Base-by-base conservation (phyloP, 768 basidiomycete genomes). In the Podaxis pistillaris region DNA sequence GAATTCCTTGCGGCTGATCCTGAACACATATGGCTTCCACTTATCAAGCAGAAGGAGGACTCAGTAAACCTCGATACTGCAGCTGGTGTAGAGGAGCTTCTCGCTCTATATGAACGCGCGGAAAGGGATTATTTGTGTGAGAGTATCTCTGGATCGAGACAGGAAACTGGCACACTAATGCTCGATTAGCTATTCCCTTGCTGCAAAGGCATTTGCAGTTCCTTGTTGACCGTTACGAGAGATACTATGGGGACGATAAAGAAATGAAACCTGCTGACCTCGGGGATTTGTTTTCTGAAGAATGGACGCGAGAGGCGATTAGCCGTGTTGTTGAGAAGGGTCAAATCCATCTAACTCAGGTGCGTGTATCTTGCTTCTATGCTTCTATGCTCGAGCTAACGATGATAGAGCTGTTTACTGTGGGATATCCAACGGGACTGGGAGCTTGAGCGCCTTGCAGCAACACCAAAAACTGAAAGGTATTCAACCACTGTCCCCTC, bases 111-210 rank as follows among this genome's bases (percentile, higher is more conserved):
- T 71, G 74, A 77, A 41, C 81, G 81, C 38, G 92, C 93, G 22
- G 89, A 89, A 68, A 74, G 71, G 9, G 93, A 94, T 68, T 94
- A 93, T 72, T 72, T 94, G 38, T 94, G 93, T 94, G 72, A 69
- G 91, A 81, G 5, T 61, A 33, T 50, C 22, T 8, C 56, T 37
- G 19, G 53, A 58, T 58, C 41, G 22, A 12, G 8, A 26, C 46
- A 44, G 47, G 30, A 63, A 51, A 49, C 51, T 12, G 12, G 54
- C 54, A 17, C 15, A 60, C 49, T 62, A 46, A 58, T 63, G 38
- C 51, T 52, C 56, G 62, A 66, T 57, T 71, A 94, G 92, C 91
- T n/a, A 87, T 94, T 38, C 83, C 88, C 1, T 74, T 94, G 52
- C 79, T 94, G 51, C 79, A 83, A 69, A 83, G 79, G 63, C 92